Evolutionary conservation across 345 rosid species (phyloP).

Genomic region (Citrus trifoliata): DNA sequence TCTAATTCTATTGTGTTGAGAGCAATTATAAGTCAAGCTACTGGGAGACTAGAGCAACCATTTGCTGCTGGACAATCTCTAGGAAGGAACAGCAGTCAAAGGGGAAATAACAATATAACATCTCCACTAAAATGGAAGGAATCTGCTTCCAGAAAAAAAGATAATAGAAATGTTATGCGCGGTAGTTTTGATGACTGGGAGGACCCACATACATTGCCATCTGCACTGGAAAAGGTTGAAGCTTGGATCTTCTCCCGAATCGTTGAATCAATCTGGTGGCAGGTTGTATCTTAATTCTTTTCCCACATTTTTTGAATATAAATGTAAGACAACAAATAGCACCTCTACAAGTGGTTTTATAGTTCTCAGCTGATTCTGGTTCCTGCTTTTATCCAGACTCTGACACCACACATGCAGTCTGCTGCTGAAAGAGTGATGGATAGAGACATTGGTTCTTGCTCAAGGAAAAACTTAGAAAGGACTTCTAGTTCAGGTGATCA

Average conservation of each 20-base stretch:
- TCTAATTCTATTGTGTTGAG: conserved; percentile 80
- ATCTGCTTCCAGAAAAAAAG: conserved; percentile 40
- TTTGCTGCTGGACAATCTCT: conserved; percentile 30
- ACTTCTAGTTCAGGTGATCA: conserved; percentile 42
- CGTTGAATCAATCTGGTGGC: conserved; percentile 97
- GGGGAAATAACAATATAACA: conserved; percentile 33
- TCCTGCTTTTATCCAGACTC: conserved; percentile 54
- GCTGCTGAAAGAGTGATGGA: conserved; percentile 40
- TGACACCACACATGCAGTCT: conserved; percentile 92
- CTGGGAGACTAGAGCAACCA: conserved; percentile 30
- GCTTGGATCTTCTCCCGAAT: conserved; percentile 88
- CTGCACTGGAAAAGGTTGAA: conserved; percentile 82
- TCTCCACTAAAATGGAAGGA: conserved; percentile 65
- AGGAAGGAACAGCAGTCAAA: conserved; percentile 34
- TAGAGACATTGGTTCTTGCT: conserved; percentile 33
- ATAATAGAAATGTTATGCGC: conserved; percentile 16
- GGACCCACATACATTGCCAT: conserved; percentile 48
- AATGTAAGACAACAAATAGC: background rate
- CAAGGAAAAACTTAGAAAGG: conserved; percentile 43
- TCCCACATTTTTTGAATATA: background rate
- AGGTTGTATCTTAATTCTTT: conserved; percentile 42
- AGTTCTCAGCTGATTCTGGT: conserved; percentile 15
- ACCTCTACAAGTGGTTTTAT: too few species aligned
- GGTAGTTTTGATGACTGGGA: conserved; percentile 52
- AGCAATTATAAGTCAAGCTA: conserved; percentile 55